phyloP scores from a whole-genome alignment of 1,139 yeast genomes.

The Yamadazyma pseudoaaseri region DNA sequence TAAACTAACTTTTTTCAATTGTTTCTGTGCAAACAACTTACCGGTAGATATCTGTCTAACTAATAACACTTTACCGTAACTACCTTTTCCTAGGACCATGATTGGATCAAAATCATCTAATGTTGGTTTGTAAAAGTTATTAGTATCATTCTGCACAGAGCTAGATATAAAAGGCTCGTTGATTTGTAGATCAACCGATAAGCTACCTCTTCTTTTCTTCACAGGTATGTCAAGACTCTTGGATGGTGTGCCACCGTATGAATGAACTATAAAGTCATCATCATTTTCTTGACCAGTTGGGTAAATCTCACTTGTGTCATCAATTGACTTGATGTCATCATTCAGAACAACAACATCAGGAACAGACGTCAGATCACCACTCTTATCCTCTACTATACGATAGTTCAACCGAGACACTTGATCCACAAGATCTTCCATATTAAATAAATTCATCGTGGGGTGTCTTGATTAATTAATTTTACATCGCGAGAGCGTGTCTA shows the following conservation, averaged over 20 bases:
- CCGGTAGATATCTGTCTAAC: constrained; percentile 70
- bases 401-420: constrained; percentile 18
- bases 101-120: constrained; percentile 69
- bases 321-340: neutral
- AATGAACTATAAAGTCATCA: constrained; percentile 3
- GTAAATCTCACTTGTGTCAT: neutral
- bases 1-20: constrained; percentile 69
- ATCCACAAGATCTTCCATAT: constrained; percentile 20
- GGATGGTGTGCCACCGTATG: constrained; percentile 1
- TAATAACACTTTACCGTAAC: constrained; percentile 84
- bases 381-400: constrained; percentile 14
- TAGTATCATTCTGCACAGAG: constrained; percentile 18
- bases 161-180: constrained; percentile 26
- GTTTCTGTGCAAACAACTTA: constrained; percentile 83
- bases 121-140: constrained; percentile 26
- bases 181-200: constrained; percentile 23
- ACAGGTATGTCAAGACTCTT: constrained; percentile 7
- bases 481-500: neutral
- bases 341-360: neutral
- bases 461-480: neutral
- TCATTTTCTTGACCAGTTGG: neutral
- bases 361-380: neutral
- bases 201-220: constrained; percentile 14
- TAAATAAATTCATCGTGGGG: constrained; percentile 13
- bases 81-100: constrained; percentile 86